Conservation (phyloP, 2,329 filamentous ascomycete species). For the Monosporascus sp. region DNA sequence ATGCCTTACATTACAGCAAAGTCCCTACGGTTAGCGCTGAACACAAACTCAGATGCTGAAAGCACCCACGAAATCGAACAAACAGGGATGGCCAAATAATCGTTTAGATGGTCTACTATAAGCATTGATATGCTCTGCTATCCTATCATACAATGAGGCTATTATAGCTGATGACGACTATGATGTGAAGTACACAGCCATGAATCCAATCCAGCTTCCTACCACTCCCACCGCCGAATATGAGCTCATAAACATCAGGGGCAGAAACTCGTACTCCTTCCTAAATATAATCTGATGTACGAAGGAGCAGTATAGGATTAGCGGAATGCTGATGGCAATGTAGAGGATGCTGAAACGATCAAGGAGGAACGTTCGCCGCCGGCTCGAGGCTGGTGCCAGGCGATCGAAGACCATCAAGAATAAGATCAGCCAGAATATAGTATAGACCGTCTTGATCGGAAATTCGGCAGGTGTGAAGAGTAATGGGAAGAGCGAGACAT, state of each 20-base stretch:
- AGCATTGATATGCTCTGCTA: not conserved
- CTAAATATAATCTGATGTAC: slow-evolving; percentile 82
- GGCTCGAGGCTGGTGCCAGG: slow-evolving; percentile 75
- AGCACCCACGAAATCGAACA: not conserved
- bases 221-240: slow-evolving; percentile 94
- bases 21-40: not conserved
- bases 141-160: not conserved
- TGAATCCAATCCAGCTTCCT: slow-evolving; percentile 90
- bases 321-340: slow-evolving; percentile 80
- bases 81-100: not conserved
- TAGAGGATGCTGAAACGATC: slow-evolving; percentile 89
- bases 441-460: slow-evolving; percentile 89
- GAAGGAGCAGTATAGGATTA: slow-evolving; percentile 84
- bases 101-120: not conserved
- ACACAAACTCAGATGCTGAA: not conserved
- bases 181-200: slow-evolving; percentile 79
- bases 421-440: slow-evolving; percentile 81
- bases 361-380: slow-evolving; percentile 79
- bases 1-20: slow-evolving; percentile 7
- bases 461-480: slow-evolving; percentile 91
- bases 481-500: slow-evolving; percentile 91
- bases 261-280: slow-evolving; percentile 78
- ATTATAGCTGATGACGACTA: slow-evolving; percentile 19
- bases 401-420: slow-evolving; percentile 85
- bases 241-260: slow-evolving; percentile 93